Evolutionary conservation across 352 stramenopile species (phyloP), one percentile per base, ranked within the genome.

Genomic region (Phytophthora cajani): DNA sequence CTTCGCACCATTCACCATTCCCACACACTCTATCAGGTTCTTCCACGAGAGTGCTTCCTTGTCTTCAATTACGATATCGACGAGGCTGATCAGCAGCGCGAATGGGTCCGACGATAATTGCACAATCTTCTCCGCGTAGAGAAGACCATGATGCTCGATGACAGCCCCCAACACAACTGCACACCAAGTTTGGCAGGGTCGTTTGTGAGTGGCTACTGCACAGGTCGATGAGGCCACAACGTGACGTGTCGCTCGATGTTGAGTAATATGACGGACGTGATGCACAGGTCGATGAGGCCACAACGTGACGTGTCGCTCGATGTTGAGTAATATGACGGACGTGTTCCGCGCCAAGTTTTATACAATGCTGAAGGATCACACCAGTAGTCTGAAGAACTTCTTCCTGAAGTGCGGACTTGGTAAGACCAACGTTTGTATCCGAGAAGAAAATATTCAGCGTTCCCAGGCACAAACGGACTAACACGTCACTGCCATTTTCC

Each of bases 111-210:
- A 21, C 17, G 61, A 58, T 50, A 75, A 27, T 7, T 17, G 30
- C 23, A 79, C 36, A 0, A 79, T 38, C 6, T 56, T 71, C 44
- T 79, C 69, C 1, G 60, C 69, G 40, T 77, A 75, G 9, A 69
- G 55, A 33, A 72, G 52, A 1, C 69, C 69, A 32, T 77, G 72
- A 23, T 12, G 68, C 33, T 69, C 50, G 8, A 69, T 56, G 6
- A 64, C 21, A 33, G 55, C 25, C 12, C 40, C 58, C n/a, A 79
- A 21, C 10, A 79, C 38, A 23, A 47, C 27, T n/a, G 68, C 23
- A 44, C 62, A 79, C 69, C 72, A 79, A 12, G 56, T 59, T 1
- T 69, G 60, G 17, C 19, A 75, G 17, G 42, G 12, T 44, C 32
- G 56, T 17, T 30, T 71, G 2, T 64, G 38, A 19, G 10, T 21